phyloP scores from a whole-genome alignment of 257 asterid species.

The Lavandula angustifolia region DNA sequence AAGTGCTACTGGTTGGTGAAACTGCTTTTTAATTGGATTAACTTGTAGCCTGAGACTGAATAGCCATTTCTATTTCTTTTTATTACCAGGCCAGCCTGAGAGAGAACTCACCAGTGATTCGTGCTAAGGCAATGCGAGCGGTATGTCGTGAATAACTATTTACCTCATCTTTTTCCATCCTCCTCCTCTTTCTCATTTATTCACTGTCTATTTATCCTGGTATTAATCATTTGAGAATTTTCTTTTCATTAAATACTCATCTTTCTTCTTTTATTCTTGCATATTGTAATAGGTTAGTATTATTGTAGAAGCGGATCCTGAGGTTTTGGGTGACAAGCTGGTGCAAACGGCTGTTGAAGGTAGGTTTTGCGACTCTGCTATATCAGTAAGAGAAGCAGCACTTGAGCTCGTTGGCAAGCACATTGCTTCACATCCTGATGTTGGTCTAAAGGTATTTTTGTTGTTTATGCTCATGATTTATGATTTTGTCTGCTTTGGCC shows the following conservation, averaged over 20 bases:
- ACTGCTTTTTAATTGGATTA: conserved; percentile 25
- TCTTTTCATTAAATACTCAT: conserved; percentile 24
- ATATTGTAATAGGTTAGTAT: conserved; percentile 75
- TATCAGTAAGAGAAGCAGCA: conserved; percentile 98
- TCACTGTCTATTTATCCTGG: conserved; percentile 8
- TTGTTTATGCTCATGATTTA: conserved; percentile 29
- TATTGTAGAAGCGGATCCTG: conserved; percentile 99
- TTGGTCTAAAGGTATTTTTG: conserved; percentile 87
- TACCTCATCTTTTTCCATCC: conserved; percentile 17
- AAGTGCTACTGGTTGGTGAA: conserved; percentile 87
- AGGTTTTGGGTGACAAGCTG: conserved; percentile 83
- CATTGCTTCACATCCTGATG: conserved; percentile 98
- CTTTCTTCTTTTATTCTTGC: conserved; percentile 32
- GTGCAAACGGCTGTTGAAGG: conserved; percentile 97
- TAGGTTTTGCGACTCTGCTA: conserved; percentile 96
- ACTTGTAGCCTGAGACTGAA: conserved; percentile 22
- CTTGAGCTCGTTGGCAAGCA: conserved; percentile 98
- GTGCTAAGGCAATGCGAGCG: conserved; percentile 97
- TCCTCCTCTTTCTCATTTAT: conserved; percentile 8
- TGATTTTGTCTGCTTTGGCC: conserved; percentile 31
- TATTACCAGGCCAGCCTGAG: conserved; percentile 82
- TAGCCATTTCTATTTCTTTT: conserved; percentile 21
- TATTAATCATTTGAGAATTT: conserved; percentile 22
- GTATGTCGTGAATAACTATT: conserved; percentile 52
- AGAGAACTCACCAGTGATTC: conserved; percentile 93